Evolutionary conservation across 352 stramenopile genomes (phyloP).

Genomic region (Pythium brassicae): DNA sequence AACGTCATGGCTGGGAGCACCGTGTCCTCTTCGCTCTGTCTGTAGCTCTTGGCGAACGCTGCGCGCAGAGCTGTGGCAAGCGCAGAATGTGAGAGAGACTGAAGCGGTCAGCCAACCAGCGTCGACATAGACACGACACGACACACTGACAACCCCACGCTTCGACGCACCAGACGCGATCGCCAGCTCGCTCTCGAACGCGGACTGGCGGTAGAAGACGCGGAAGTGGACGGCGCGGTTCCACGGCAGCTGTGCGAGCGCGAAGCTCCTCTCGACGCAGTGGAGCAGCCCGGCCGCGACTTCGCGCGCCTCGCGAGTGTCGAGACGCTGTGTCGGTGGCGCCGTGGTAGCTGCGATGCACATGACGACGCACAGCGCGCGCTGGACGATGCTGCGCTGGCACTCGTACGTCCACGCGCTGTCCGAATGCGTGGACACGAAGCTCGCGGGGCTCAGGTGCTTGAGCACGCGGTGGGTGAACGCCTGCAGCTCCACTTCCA

Average conservation of each 20-base stretch:
- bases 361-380: slow-evolving; percentile 50
- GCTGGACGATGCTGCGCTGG: slow-evolving; percentile 35
- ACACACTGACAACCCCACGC: slow-evolving; percentile 1
- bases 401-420: slow-evolving; percentile 12
- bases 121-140: not conserved
- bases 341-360: slow-evolving; percentile 15
- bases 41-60: not conserved
- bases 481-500: slow-evolving; percentile 76
- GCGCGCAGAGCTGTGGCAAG: slow-evolving; percentile 5
- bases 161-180: slow-evolving; percentile 27
- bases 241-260: slow-evolving; percentile 45
- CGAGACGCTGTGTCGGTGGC: slow-evolving; percentile 12
- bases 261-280: slow-evolving; percentile 24
- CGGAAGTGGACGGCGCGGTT: slow-evolving; percentile 62
- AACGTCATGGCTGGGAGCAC: slow-evolving; percentile 65
- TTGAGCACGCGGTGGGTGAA: slow-evolving; percentile 65
- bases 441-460: slow-evolving; percentile 31
- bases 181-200: slow-evolving; percentile 46
- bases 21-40: not conserved
- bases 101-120: not conserved
- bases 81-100: not conserved
- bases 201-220: slow-evolving; percentile 54
- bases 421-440: not conserved
- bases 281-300: slow-evolving; percentile 12
- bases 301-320: slow-evolving; percentile 21